Percentiles rank a stretch among this genome's conserved stretches.
Evolutionary conservation across 202 grass and related monocot genomes (phyloP).

Genomic region (Thinopyrum obtusiflorum): DNA sequence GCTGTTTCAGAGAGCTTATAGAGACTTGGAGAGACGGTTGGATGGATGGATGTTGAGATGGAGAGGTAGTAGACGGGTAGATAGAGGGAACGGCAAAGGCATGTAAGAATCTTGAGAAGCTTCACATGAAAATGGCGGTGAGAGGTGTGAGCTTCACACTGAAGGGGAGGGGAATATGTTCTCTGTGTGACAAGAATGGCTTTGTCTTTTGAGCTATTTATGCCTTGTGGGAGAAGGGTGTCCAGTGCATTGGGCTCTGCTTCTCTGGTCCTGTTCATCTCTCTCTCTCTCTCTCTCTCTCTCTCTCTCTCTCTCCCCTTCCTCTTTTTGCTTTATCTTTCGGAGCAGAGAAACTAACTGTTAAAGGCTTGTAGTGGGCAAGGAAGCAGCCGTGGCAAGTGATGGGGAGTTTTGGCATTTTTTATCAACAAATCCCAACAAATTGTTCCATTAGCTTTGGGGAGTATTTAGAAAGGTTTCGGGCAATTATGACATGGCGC

Average conservation of each 20-base stretch:
- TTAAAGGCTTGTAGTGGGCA: constrained; percentile 13
- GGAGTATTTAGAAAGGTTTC: neutral
- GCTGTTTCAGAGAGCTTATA: constrained; percentile 17
- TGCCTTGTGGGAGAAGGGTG: constrained; percentile 52
- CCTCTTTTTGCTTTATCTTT: constrained; percentile 37
- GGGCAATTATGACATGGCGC: constrained; percentile 21
- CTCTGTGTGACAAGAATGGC: constrained; percentile 28
- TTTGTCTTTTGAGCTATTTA: constrained; percentile 57
- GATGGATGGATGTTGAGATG: neutral
- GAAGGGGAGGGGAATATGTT: constrained; percentile 49
- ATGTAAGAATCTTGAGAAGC: constrained; percentile 54
- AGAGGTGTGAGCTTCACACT: constrained; percentile 51
- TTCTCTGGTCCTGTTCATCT: neutral
- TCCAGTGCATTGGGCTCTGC: constrained; percentile 25
- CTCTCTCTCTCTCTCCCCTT: neutral
- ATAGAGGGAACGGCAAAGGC: constrained; percentile 38
- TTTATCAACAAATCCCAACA: neutral
- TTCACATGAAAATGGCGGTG: constrained; percentile 44
- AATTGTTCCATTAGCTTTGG: neutral
- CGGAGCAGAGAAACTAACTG: constrained; percentile 21
- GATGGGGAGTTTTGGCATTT: constrained; percentile 27
- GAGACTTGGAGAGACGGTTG: constrained; percentile 3
- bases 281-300: neutral
- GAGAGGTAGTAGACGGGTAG: neutral
- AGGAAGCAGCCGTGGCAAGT: constrained; percentile 35